Conservation (phyloP, 73 alveolate genomes). For the Symbiodinium natans region DNA sequence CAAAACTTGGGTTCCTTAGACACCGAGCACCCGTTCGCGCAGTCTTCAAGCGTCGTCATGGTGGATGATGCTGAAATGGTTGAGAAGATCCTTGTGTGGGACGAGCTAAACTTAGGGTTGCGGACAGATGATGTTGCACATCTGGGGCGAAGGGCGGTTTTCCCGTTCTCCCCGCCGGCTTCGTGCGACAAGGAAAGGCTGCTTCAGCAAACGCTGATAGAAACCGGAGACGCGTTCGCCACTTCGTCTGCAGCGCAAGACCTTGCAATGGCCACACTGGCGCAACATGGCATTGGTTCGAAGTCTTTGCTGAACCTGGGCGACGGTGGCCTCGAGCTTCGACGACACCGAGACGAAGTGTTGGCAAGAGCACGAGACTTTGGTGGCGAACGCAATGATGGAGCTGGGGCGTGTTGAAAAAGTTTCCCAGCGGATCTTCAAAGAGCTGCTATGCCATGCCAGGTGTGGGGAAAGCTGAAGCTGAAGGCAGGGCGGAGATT, state of each 20-base stretch:
- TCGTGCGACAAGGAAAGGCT: conserved; percentile 2
- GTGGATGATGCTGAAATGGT: not conserved
- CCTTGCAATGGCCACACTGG: not conserved
- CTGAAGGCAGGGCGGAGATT: not conserved
- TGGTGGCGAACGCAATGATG: not conserved
- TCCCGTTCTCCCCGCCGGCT: conserved; percentile 18
- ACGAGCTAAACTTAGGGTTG: not conserved
- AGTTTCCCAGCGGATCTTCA: not conserved
- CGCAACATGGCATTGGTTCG: not conserved
- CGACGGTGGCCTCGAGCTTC: not conserved
- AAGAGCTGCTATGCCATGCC: not conserved
- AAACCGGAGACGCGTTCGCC: not conserved
- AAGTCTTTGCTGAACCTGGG: not conserved
- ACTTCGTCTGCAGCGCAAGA: not conserved
- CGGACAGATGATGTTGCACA: conserved; percentile 3
- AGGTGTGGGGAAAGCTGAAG: conserved; percentile 2
- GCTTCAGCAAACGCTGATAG: conserved; percentile 6
- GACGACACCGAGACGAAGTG: conserved; percentile 1
- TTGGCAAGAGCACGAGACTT: not conserved
- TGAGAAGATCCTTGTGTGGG: conserved; percentile 1
- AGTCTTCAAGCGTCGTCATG: conserved; percentile 12
- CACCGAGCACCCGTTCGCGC: not conserved
- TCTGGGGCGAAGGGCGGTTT: conserved; percentile 13
- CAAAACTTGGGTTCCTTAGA: not conserved
- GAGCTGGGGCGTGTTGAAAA: not conserved